Conservation (phyloP, 129 eudicot species). For the Helichrysum umbraculigerum region DNA sequence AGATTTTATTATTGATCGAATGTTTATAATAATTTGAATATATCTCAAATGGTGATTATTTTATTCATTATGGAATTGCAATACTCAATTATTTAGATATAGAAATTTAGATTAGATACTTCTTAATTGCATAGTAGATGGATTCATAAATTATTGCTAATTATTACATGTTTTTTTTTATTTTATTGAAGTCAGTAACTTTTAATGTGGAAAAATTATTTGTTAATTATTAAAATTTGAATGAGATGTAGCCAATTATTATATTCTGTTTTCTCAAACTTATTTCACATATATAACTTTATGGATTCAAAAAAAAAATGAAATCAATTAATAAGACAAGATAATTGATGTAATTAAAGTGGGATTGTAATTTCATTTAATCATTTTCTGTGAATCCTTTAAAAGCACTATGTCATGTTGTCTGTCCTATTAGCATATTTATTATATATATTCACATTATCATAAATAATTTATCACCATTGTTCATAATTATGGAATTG, state of each 20-base stretch:
- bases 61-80: conserved; percentile 4
- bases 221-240: no score
- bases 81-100: no score
- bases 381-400: conserved; percentile 12
- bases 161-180: neutral
- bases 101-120: neutral
- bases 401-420: conserved; percentile 12
- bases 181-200: neutral
- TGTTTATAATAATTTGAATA: neutral
- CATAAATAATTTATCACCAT: conserved; percentile 17
- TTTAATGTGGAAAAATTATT: neutral
- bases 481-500: neutral
- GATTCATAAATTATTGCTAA: conserved; percentile 16
- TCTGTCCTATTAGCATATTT: conserved; percentile 18
- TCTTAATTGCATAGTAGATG: conserved; percentile 26
- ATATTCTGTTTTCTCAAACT: no score
- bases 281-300: neutral
- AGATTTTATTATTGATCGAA: no score
- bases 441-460: conserved; percentile 1
- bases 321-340: conserved; percentile 13
- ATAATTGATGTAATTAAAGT: conserved; percentile 29
- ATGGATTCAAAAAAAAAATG: neutral
- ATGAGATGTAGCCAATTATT: neutral
- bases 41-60: neutral
- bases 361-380: conserved; percentile 23